phyloP scores from a whole-genome alignment of 805 yeast genomes.

The Ogataea paradorogensis region DNA sequence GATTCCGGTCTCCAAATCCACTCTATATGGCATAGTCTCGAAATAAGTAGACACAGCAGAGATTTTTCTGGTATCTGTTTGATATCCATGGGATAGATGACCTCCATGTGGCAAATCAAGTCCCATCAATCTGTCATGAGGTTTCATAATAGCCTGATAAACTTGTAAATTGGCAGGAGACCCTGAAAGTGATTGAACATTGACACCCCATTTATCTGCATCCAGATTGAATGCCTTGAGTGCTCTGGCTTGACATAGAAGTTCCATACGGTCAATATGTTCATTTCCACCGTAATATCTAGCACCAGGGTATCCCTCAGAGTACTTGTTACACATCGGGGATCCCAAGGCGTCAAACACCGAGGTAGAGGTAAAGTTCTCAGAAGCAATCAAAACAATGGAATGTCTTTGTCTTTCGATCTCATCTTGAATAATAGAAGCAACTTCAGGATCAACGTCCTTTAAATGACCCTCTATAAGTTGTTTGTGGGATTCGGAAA shows the following conservation, averaged over 20 bases:
- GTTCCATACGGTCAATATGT: conserved; percentile 91
- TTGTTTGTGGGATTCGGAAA: conserved; percentile 62
- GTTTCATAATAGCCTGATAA: conserved; percentile 91
- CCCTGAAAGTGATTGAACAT: conserved; percentile 94
- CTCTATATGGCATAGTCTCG: conserved; percentile 98
- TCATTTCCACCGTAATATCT: conserved; percentile 99
- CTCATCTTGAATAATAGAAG: conserved; percentile 71
- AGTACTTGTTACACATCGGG: conserved; percentile 97
- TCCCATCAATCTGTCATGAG: conserved; percentile 97
- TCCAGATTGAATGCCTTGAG: conserved; percentile 80
- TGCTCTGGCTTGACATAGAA: conserved; percentile 91
- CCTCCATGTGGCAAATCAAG: conserved; percentile 98
- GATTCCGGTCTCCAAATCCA: conserved; percentile 84
- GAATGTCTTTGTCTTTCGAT: conserved; percentile 90
- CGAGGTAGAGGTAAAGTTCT: conserved; percentile 93
- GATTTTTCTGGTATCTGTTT: conserved; percentile 88
- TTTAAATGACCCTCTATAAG: conserved; percentile 59
- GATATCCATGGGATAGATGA: conserved; percentile 97
- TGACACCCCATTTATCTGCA: conserved; percentile 92
- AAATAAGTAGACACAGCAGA: conserved; percentile 95
- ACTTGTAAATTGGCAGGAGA: conserved; percentile 98
- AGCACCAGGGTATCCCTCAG: conserved; percentile 99
- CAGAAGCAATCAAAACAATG: conserved; percentile 91
- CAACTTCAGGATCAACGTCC: conserved; percentile 80
- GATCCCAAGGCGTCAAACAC: conserved; percentile 97